Base-by-base conservation (phyloP, 225 moss, liverwort and hornwort genomes). In the Bryoerythrophyllum caledonicum region DNA sequence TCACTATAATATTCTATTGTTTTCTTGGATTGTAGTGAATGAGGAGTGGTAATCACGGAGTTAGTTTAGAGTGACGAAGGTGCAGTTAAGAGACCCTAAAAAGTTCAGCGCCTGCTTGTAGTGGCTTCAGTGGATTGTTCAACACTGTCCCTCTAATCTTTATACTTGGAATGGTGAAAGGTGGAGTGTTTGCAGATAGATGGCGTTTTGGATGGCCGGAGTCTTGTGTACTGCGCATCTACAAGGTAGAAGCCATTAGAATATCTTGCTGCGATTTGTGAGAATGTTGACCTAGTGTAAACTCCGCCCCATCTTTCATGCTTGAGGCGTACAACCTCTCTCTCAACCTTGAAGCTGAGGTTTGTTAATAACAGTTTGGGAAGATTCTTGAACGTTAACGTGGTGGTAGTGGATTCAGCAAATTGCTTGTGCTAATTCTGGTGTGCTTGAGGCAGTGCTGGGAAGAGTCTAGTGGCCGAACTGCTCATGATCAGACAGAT, bases 401-500 rank as follows among this genome's bases (percentile, higher is more conserved):
- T 78, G 68, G 67, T 74, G 74, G 15, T 75, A 53, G 48, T 82
- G 74, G 63, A 24, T 43, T 64, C 6, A 58, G 35, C 27, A 55
- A 67, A 37, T 26, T 40, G 60, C 67, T 1, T 71, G 72, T 68
- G 65, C 37, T 77, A 58, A 59, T 78, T 72, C 72, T 38, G 2
- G 11, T 73, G 65, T 72, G 69, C 58, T 64, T 83, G 78, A 21
- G 74, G 52, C 83, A 97, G 97, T 90, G 97, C 97, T 70, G 97
- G 97, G 75, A 99, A 99, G 82, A 99, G 97, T 80, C 83, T 99
- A 68, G 97, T 99, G 59, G 93, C 97, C 54, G 97, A 99, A 76
- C 71, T 99, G 79, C 80, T 94, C 80, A 95, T 99, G 94, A 71
- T 99, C 60, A 88, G 87, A 81, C 82, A 89, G 65, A 60, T 99